Conservation (phyloP, 805 yeast species). For the Jamesozyma piceae region DNA sequence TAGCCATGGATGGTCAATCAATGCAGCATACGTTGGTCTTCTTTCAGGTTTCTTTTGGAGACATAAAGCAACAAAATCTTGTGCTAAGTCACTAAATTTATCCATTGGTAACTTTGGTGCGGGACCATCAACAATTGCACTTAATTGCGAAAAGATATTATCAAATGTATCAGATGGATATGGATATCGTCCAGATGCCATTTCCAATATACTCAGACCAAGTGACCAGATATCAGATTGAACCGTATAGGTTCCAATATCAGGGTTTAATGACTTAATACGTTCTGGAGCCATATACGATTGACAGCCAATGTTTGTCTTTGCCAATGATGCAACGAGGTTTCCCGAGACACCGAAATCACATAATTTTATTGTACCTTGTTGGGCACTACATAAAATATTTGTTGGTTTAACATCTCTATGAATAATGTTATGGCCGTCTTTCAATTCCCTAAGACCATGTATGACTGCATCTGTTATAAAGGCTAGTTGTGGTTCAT, state of each 20-base stretch:
- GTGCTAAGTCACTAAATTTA: slow-evolving; percentile 65
- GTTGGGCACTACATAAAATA: slow-evolving; percentile 62
- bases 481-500: slow-evolving; percentile 71
- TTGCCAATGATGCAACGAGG: slow-evolving; percentile 86
- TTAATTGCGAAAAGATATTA: slow-evolving; percentile 82
- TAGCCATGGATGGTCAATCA: slow-evolving; percentile 82
- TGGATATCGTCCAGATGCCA: slow-evolving; percentile 89
- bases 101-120: slow-evolving; percentile 69
- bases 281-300: slow-evolving; percentile 98
- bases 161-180: slow-evolving; percentile 90
- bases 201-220: slow-evolving; percentile 78
- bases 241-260: slow-evolving; percentile 75
- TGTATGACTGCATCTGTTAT: slow-evolving; percentile 70
- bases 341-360: slow-evolving; percentile 97
- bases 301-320: slow-evolving; percentile 95
- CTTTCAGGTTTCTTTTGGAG: slow-evolving; percentile 69
- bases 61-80: slow-evolving; percentile 67
- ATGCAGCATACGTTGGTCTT: slow-evolving; percentile 71
- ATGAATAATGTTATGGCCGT: slow-evolving; percentile 84
- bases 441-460: slow-evolving; percentile 79
- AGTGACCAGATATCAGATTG: slow-evolving; percentile 95
- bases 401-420: slow-evolving; percentile 97
- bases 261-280: slow-evolving; percentile 65
- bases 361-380: slow-evolving; percentile 83
- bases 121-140: slow-evolving; percentile 94